Conservation (phyloP, 2,329 filamentous ascomycete species). For the Fusarium brachygibbosum region DNA sequence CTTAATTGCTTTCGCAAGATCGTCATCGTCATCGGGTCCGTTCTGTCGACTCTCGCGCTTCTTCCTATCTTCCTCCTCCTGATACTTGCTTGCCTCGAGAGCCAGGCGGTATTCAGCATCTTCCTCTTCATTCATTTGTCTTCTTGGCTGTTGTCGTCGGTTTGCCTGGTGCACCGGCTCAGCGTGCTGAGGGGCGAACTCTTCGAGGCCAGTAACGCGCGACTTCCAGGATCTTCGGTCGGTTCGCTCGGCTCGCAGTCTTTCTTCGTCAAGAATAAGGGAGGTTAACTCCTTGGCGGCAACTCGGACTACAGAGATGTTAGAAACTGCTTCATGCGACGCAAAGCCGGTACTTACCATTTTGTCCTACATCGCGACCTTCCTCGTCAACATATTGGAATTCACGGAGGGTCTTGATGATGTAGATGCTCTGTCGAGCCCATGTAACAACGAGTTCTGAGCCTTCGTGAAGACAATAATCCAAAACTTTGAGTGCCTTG, state of each 20-base stretch:
- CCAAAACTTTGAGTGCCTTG: slow-evolving; percentile 96
- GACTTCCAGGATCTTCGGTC: slow-evolving; percentile 98
- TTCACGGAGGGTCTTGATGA: slow-evolving; percentile 97
- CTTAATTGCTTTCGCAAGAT: slow-evolving; percentile 93
- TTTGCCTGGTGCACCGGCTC: slow-evolving; percentile 48
- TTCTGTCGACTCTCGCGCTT: slow-evolving; percentile 76
- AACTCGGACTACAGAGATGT: slow-evolving; percentile 77
- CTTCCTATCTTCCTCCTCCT: slow-evolving; percentile 89
- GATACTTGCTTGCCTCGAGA: slow-evolving; percentile 93
- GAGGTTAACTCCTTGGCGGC: slow-evolving; percentile 96
- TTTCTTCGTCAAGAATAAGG: slow-evolving; percentile 92
- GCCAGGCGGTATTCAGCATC: slow-evolving; percentile 92
- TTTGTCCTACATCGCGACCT: slow-evolving; percentile 93
- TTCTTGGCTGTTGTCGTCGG: slow-evolving; percentile 63
- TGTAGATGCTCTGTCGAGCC: slow-evolving; percentile 97
- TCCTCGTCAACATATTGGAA: slow-evolving; percentile 98
- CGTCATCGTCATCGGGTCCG: slow-evolving; percentile 78
- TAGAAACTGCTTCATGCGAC: slow-evolving; percentile 28
- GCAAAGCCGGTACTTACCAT: slow-evolving; percentile 72
- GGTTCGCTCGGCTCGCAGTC: slow-evolving; percentile 87
- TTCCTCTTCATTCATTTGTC: slow-evolving; percentile 77
- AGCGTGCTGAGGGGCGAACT: slow-evolving; percentile 69
- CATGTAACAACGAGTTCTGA: slow-evolving; percentile 97
- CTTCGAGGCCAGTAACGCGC: slow-evolving; percentile 92
- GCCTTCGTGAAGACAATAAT: slow-evolving; percentile 97